Evolutionary conservation across 352 stramenopile species (phyloP).

Genomic region (Pythium utonaiense): DNA sequence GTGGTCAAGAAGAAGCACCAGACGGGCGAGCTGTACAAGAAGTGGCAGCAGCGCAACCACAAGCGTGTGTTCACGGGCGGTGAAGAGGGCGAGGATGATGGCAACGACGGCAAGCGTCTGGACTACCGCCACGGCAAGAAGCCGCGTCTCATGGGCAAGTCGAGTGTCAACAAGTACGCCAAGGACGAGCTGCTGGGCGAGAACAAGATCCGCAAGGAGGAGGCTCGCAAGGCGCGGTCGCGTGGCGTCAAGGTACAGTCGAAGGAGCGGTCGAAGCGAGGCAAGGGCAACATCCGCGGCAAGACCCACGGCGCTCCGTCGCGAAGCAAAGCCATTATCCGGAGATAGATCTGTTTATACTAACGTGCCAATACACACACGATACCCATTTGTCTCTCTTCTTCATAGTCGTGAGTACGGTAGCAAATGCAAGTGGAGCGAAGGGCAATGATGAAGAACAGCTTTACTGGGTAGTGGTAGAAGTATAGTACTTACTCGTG

Average conservation of each 20-base stretch:
- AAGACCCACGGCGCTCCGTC: slow-evolving; percentile 80
- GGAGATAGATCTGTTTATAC: slow-evolving; percentile 22
- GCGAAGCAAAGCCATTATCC: slow-evolving; percentile 79
- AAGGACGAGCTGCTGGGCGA: slow-evolving; percentile 80
- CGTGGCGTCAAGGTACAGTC: slow-evolving; percentile 63
- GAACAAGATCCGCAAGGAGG: slow-evolving; percentile 80
- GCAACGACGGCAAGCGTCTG: slow-evolving; percentile 36
- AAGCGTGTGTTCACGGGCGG: slow-evolving; percentile 75
- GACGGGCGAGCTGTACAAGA: slow-evolving; percentile 91
- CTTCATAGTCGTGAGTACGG: too few relatives aligned
- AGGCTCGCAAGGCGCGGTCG: slow-evolving; percentile 80
- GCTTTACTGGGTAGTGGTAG: too few relatives aligned
- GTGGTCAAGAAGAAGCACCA: slow-evolving; percentile 83
- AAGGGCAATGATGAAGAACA: too few relatives aligned
- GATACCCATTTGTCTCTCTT: too few relatives aligned
- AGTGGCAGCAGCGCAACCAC: slow-evolving; percentile 91
- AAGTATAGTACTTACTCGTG: too few relatives aligned
- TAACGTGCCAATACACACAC: neutral
- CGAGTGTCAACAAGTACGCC: slow-evolving; percentile 68
- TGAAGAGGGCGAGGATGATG: slow-evolving; percentile 62
- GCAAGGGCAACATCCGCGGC: slow-evolving; percentile 70
- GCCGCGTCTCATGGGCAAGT: slow-evolving; percentile 40
- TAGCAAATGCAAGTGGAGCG: too few relatives aligned
- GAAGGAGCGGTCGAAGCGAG: slow-evolving; percentile 46
- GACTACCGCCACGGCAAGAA: slow-evolving; percentile 84